These are phyloP conservation scores for Mycena venus DNA, from an alignment of 768 basidiomycete species.

Conservation along the genomic window DNA sequence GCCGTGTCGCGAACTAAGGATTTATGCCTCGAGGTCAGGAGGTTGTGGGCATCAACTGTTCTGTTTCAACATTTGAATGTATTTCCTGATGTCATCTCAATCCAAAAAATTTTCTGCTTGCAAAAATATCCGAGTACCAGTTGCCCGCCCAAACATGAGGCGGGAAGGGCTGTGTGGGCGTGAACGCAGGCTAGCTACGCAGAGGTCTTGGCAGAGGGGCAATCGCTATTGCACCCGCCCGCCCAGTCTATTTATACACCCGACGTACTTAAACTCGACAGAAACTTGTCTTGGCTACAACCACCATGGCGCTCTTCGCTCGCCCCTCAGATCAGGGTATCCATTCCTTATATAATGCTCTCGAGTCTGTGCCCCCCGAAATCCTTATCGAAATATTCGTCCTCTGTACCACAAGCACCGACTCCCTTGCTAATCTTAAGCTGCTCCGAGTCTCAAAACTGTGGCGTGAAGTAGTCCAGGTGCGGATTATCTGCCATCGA, in stretches of 20 bases:
- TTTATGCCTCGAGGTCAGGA: no score
- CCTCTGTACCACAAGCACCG: slow-evolving; percentile 51
- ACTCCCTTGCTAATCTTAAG: slow-evolving; percentile 62
- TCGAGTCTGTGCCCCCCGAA: slow-evolving; percentile 66
- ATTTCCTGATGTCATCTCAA: no score
- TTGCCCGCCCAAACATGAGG: slow-evolving; percentile 8
- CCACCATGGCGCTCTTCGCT: not conserved
- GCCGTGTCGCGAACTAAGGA: no score
- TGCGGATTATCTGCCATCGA: not conserved
- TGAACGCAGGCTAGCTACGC: not conserved
- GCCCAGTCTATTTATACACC: no score
- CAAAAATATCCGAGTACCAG: not conserved
- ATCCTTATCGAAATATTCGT: slow-evolving; percentile 74
- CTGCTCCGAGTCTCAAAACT: slow-evolving; percentile 67
- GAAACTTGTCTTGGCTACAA: not conserved
- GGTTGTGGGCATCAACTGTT: no score
- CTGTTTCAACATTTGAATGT: no score
- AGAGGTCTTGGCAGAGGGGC: not conserved
- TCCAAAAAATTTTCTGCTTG: no score
- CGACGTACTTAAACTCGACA: no score
- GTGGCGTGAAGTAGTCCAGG: slow-evolving; percentile 67
- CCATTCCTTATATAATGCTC: not conserved
- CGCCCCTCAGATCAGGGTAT: not conserved
- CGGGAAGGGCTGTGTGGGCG: not conserved
- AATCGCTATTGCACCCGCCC: not conserved